These are phyloP conservation scores for Fusarium cicatricum DNA, from an alignment of 2,329 filamentous ascomycete species.

Conservation along the genomic window DNA sequence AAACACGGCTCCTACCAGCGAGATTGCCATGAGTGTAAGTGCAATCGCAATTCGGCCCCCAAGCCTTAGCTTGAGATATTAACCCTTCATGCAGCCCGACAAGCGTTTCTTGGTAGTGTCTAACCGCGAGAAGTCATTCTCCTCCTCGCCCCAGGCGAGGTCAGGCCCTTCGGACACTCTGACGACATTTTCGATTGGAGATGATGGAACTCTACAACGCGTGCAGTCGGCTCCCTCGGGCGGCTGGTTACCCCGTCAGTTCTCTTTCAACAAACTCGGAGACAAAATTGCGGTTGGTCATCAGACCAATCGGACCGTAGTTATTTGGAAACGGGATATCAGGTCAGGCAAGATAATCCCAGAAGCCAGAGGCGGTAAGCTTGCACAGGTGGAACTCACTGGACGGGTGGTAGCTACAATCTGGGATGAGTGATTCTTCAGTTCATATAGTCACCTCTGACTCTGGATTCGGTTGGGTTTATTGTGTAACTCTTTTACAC, in stretches of 20 bases:
- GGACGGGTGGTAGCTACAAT: slow-evolving; percentile 30
- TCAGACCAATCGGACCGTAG: slow-evolving; percentile 33
- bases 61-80: accelerated
- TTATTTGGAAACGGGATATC: slow-evolving; percentile 38
- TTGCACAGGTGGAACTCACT: slow-evolving; percentile 27
- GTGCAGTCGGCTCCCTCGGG: slow-evolving; percentile 35
- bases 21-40: slow-evolving; percentile 38
- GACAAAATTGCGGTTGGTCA: slow-evolving; percentile 39
- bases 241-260: slow-evolving; percentile 35
- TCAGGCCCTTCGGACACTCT: slow-evolving; percentile 34
- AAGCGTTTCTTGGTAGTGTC: slow-evolving; percentile 34
- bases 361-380: slow-evolving; percentile 33
- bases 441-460: too few species aligned
- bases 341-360: slow-evolving; percentile 33
- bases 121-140: slow-evolving; percentile 37
- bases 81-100: slow-evolving; percentile 22
- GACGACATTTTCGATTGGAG: slow-evolving; percentile 32
- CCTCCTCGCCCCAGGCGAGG: neutral
- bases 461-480: too few species aligned
- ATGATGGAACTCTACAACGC: slow-evolving; percentile 27
- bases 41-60: too few species aligned
- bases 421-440: slow-evolving; percentile 37
- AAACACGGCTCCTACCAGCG: slow-evolving; percentile 33
- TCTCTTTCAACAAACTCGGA: slow-evolving; percentile 37
- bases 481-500: too few species aligned